phyloP scores from a whole-genome alignment of 2,329 filamentous ascomycete species.

The Stemphylium beticola region DNA sequence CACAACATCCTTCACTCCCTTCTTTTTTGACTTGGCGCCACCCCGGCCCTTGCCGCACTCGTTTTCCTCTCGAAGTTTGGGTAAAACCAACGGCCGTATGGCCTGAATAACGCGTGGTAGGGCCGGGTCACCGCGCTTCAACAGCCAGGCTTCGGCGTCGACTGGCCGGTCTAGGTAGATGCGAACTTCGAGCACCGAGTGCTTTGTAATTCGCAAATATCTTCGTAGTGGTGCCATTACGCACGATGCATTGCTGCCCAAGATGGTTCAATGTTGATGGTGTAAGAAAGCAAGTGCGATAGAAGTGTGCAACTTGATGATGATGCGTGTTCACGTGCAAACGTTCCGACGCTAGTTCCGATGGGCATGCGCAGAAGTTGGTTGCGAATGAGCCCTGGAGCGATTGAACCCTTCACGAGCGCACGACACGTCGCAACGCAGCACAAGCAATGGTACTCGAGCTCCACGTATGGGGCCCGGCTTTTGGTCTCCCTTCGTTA shows the following conservation, averaged over 20 bases:
- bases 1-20: slow-evolving; percentile 89
- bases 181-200: slow-evolving; percentile 93
- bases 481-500: slow-evolving; percentile 86
- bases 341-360: slow-evolving; percentile 19
- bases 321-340: slow-evolving; percentile 32
- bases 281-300: neutral
- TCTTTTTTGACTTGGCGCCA: slow-evolving; percentile 65
- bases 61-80: slow-evolving; percentile 88
- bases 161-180: slow-evolving; percentile 94
- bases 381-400: neutral
- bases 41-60: slow-evolving; percentile 69
- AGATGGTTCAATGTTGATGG: neutral
- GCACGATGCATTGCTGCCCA: neutral
- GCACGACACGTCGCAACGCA: slow-evolving; percentile 3
- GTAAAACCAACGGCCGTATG: slow-evolving; percentile 83
- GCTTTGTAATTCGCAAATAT: slow-evolving; percentile 89
- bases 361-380: slow-evolving; percentile 13
- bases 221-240: slow-evolving; percentile 85
- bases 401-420: neutral
- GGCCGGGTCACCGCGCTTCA: slow-evolving; percentile 76
- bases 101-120: slow-evolving; percentile 83
- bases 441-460: slow-evolving; percentile 61
- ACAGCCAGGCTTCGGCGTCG: slow-evolving; percentile 81
- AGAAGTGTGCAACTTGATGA: slow-evolving; percentile 1
- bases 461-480: slow-evolving; percentile 89